A percentile compares a stretch with the other conserved stretches of the same genome.
phyloP scores from a whole-genome alignment of 495 filamentous ascomycete genomes.

The Xylaria palmicola region DNA sequence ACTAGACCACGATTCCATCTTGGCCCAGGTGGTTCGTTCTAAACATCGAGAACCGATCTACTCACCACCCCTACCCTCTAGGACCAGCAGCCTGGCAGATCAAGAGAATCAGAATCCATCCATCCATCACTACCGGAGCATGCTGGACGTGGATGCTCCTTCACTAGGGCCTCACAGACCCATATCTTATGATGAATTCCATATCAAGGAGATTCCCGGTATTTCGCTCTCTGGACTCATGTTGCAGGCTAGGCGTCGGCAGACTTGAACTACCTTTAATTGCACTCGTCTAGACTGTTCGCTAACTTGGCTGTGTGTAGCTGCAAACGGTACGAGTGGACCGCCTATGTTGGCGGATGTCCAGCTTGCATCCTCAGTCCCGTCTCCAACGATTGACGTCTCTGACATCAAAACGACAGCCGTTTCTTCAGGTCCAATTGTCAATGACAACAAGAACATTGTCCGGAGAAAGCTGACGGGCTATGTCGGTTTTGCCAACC shows the following conservation, averaged over 20 bases:
- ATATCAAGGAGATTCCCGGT: conserved; percentile 36
- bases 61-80: conserved; percentile 23
- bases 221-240: conserved; percentile 34
- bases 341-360: conserved; percentile 52
- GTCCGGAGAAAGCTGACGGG: conserved; percentile 97
- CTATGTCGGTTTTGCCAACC: conserved; percentile 97
- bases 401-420: conserved; percentile 77
- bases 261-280: conserved; percentile 5
- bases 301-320: conserved; percentile 39
- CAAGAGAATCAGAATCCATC: conserved; percentile 33
- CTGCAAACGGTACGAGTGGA: conserved; percentile 61
- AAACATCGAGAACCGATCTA: conserved; percentile 23
- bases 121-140: conserved; percentile 46
- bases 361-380: conserved; percentile 46
- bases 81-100: conserved; percentile 38
- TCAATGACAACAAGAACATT: conserved; percentile 91
- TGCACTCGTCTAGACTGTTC: neutral
- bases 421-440: conserved; percentile 33
- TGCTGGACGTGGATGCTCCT: conserved; percentile 48
- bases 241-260: conserved; percentile 22
- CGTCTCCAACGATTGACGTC: conserved; percentile 52
- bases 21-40: conserved; percentile 25
- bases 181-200: conserved; percentile 49
- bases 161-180: conserved; percentile 46
- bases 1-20: conserved; percentile 34